These are phyloP conservation scores for Mucor plumbeus DNA, from an alignment of 371 early-diverging fungal species.

Conservation along the genomic window DNA sequence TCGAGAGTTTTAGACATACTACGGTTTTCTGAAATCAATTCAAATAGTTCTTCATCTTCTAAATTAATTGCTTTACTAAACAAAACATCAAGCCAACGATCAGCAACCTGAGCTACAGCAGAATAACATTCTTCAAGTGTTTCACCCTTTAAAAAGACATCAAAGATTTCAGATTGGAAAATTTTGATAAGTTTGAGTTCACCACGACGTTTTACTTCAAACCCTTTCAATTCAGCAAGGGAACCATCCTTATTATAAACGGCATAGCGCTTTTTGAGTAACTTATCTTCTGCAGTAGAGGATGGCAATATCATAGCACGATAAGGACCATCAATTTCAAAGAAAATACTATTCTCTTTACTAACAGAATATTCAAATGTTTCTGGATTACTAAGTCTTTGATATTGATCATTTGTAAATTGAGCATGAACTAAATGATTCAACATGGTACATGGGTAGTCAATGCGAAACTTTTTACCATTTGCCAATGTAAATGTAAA, in stretches of 20 bases:
- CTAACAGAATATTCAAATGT: conserved; percentile 72
- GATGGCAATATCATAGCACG: conserved; percentile 99
- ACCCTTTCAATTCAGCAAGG: conserved; percentile 99
- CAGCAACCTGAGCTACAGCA: conserved; percentile 87
- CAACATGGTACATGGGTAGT: conserved; percentile 97
- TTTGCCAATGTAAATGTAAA: conserved; percentile 81
- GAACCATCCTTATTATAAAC: conserved; percentile 97
- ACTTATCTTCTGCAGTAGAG: conserved; percentile 96
- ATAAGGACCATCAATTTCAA: conserved; percentile 99
- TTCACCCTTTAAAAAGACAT: conserved; percentile 87
- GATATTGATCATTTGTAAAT: conserved; percentile 99
- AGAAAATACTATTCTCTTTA: conserved; percentile 97
- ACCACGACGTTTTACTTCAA: conserved; percentile 99
- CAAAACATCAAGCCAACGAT: conserved; percentile 97
- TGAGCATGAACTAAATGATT: conserved; percentile 97
- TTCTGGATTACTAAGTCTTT: conserved; percentile 67
- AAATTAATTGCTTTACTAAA: conserved; percentile 86
- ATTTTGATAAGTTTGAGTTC: conserved; percentile 99
- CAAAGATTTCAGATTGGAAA: conserved; percentile 97
- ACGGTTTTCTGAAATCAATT: conserved; percentile 97
- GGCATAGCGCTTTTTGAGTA: conserved; percentile 98
- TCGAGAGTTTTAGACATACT: conserved; percentile 96
- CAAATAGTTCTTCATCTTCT: conserved; percentile 93
- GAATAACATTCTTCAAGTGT: conserved; percentile 93
- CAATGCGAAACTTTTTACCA: conserved; percentile 83